phyloP scores from a whole-genome alignment of 768 basidiomycete species.

The Kwoniella sp. region DNA sequence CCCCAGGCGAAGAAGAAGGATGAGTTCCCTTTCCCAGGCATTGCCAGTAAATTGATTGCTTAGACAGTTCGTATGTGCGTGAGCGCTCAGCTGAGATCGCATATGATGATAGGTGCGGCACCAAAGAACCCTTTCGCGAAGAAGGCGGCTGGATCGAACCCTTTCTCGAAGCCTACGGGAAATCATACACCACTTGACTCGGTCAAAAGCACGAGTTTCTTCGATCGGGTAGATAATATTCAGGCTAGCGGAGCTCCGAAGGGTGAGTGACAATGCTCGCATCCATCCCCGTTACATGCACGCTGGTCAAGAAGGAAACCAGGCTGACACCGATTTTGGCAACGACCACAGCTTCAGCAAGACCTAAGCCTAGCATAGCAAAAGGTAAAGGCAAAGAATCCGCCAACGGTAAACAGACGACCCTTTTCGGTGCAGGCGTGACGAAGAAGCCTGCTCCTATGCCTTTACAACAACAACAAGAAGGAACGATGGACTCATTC shows the following conservation, averaged over 20 bases:
- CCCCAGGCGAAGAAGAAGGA: slow-evolving; percentile 10
- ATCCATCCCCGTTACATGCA: too few species aligned
- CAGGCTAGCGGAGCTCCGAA: slow-evolving; percentile 39
- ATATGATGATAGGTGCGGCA: slow-evolving; percentile 12
- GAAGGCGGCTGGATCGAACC: slow-evolving; percentile 47
- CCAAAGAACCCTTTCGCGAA: slow-evolving; percentile 54
- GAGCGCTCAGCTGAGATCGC: neutral
- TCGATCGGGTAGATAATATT: slow-evolving; percentile 53
- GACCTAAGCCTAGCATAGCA: slow-evolving; percentile 10
- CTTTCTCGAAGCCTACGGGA: slow-evolving; percentile 48
- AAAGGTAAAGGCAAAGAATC: slow-evolving; percentile 20
- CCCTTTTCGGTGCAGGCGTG: slow-evolving; percentile 31
- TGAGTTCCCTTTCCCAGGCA: slow-evolving; percentile 14
- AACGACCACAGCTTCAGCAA: slow-evolving; percentile 8
- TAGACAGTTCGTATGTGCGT: too few species aligned
- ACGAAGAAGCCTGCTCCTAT: slow-evolving; percentile 24
- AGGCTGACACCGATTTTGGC: neutral
- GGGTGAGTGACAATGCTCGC: slow-evolving; percentile 16
- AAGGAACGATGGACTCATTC: slow-evolving; percentile 18
- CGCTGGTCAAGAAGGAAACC: too few species aligned
- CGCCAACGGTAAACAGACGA: slow-evolving; percentile 41
- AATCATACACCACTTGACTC: slow-evolving; percentile 36
- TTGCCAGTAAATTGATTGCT: slow-evolving; percentile 9
- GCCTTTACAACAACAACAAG: slow-evolving; percentile 9
- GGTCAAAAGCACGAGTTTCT: slow-evolving; percentile 54